Conservation (phyloP, 176 grass and related monocot species). For the Avena atlantica region DNA sequence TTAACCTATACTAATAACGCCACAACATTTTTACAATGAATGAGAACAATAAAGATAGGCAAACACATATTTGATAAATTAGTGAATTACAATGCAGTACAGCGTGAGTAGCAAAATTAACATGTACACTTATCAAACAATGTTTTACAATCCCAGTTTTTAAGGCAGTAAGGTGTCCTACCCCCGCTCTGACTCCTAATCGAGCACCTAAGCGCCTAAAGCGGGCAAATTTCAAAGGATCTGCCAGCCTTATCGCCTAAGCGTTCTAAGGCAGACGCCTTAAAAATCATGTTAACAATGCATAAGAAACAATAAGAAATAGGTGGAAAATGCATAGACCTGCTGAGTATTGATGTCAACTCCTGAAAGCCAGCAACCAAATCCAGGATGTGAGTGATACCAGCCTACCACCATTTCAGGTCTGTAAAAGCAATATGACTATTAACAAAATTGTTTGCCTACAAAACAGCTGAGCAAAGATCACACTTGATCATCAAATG, state of each 20-base stretch:
- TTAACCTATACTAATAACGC: too few relatives aligned
- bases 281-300: neutral
- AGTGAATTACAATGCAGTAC: neutral
- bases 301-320: neutral
- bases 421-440: constrained; percentile 52
- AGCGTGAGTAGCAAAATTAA: neutral
- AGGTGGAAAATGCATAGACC: constrained; percentile 33
- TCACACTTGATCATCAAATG: neutral
- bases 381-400: constrained; percentile 95
- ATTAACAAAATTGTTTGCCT: constrained; percentile 16
- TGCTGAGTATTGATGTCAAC: constrained; percentile 96
- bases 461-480: neutral
- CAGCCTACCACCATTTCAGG: constrained; percentile 96
- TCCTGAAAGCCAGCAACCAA: constrained; percentile 96
- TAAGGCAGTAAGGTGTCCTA: too few relatives aligned
- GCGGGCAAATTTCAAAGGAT: too few relatives aligned
- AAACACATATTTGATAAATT: neutral
- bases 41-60: neutral
- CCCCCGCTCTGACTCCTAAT: too few relatives aligned
- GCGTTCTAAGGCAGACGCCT: too few relatives aligned
- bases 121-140: neutral
- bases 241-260: too few relatives aligned
- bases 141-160: too few relatives aligned
- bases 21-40: neutral
- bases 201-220: too few relatives aligned